A percentile compares a stretch with the other conserved stretches of the same genome.
Evolutionary conservation across 1,284 basidiomycete species (phyloP).

Genomic region (Apiotrichum brassicae): DNA sequence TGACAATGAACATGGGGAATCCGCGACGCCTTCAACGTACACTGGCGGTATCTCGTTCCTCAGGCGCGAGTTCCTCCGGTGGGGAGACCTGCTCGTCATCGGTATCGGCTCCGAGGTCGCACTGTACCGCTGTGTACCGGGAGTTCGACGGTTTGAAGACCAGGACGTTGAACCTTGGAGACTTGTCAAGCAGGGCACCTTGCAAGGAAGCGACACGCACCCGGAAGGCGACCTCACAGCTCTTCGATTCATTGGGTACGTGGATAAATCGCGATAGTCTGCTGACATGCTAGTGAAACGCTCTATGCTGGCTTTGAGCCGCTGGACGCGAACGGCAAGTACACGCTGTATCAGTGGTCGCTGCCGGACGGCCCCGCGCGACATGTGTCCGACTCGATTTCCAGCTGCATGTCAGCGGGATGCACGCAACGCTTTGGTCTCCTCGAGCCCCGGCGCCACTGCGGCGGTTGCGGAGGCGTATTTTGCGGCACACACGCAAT

Average conservation of each 20-base stretch:
- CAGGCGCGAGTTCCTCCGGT: conserved; percentile 38
- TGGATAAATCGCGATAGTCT: conserved; percentile 1
- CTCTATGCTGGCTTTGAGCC: conserved; percentile 42
- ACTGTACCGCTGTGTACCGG: conserved; percentile 26
- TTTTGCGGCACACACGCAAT: conserved; percentile 45
- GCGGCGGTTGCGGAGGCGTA: conserved; percentile 44
- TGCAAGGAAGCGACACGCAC: conserved; percentile 32
- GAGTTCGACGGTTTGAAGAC: conserved; percentile 23
- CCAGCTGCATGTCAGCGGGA: conserved; percentile 36
- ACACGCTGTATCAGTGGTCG: conserved; percentile 43
- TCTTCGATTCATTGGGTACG: conserved; percentile 44
- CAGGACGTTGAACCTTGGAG: conserved; percentile 37
- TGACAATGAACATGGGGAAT: conserved; percentile 6
- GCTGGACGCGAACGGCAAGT: conserved; percentile 17
- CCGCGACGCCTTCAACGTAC: conserved; percentile 11
- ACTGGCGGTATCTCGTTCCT: conserved; percentile 44
- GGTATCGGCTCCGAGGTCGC: conserved; percentile 30
- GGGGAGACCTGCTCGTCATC: conserved; percentile 37
- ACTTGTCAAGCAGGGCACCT: conserved; percentile 34
- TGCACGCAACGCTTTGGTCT: conserved; percentile 42
- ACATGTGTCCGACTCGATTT: conserved; percentile 35
- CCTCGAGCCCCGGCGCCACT: conserved; percentile 42
- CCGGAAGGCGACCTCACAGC: conserved; percentile 14
- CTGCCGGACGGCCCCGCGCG: conserved; percentile 42
- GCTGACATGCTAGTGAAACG: conserved; percentile 31